Conservation (phyloP, 495 filamentous ascomycete genomes). For the Lichenothelia convexa region DNA sequence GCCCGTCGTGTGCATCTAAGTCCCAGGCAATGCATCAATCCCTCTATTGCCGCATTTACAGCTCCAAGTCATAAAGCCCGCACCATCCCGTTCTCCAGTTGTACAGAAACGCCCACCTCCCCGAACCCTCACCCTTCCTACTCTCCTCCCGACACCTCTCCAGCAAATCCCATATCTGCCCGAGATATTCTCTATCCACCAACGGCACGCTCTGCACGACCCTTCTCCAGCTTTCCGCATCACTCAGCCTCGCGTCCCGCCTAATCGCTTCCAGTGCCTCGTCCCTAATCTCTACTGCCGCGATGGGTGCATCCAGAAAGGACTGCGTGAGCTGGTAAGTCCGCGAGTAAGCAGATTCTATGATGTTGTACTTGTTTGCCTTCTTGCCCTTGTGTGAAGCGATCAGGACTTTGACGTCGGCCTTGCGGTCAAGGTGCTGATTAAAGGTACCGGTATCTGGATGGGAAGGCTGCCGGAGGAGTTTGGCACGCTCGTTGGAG, state of each 20-base stretch:
- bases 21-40: too few species aligned
- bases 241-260: constrained; percentile 53
- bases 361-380: constrained; percentile 64
- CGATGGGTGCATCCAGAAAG: constrained; percentile 57
- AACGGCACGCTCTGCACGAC: constrained; percentile 63
- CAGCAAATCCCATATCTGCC: constrained; percentile 68
- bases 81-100: constrained; percentile 21
- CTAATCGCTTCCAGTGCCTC: constrained; percentile 67
- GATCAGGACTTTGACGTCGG: constrained; percentile 63
- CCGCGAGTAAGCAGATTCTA: constrained; percentile 40
- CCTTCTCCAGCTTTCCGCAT: constrained; percentile 70
- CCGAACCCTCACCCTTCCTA: constrained; percentile 23
- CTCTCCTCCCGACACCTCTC: constrained; percentile 39
- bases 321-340: constrained; percentile 24
- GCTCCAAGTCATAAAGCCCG: constrained; percentile 21
- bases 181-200: constrained; percentile 69
- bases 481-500: constrained; percentile 24
- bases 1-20: too few species aligned
- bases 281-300: constrained; percentile 77
- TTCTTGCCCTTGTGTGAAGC: constrained; percentile 76
- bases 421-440: constrained; percentile 9
- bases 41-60: too few species aligned
- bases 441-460: constrained; percentile 12
- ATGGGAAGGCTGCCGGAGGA: constrained; percentile 23
- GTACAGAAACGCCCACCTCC: constrained; percentile 21